phyloP scores from a whole-genome alignment of 1,284 basidiomycete species.

The Irpex lacteus region DNA sequence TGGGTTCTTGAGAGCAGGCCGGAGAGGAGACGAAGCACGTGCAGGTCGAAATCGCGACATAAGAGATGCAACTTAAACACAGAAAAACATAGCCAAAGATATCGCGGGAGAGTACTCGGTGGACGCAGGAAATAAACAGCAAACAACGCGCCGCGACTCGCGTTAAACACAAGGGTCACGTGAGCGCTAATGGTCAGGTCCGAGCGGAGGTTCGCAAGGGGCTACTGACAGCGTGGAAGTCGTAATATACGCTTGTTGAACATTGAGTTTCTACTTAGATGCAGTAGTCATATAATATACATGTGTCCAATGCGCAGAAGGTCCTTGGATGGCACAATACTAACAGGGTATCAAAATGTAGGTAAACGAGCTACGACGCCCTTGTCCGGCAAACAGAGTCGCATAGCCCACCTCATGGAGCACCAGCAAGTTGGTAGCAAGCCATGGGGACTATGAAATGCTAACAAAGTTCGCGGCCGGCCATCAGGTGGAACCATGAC shows the following conservation, averaged over 20 bases:
- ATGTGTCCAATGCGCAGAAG: neutral
- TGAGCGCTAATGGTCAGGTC: neutral
- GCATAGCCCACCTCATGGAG: neutral
- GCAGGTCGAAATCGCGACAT: slow-evolving; percentile 31
- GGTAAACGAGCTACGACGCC: neutral
- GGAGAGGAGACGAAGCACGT: slow-evolving; percentile 30
- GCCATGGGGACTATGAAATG: neutral
- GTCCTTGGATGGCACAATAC: neutral
- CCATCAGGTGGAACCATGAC: neutral
- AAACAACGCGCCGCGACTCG: neutral
- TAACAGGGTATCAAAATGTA: neutral
- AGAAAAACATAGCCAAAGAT: neutral
- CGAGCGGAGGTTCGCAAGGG: too few species aligned
- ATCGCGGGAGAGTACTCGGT: neutral
- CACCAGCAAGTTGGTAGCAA: neutral
- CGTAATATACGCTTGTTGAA: too few species aligned
- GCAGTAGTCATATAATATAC: neutral
- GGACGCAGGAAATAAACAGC: neutral
- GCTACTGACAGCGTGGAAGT: too few species aligned
- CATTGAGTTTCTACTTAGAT: too few species aligned
- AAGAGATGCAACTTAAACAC: too few species aligned
- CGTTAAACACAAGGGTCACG: neutral
- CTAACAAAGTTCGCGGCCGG: neutral
- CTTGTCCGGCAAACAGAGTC: neutral
- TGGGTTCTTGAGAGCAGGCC: slow-evolving; percentile 12